These are phyloP conservation scores for Calocybe gambosa DNA, from an alignment of 1,284 basidiomycete species.

Conservation along the genomic window DNA sequence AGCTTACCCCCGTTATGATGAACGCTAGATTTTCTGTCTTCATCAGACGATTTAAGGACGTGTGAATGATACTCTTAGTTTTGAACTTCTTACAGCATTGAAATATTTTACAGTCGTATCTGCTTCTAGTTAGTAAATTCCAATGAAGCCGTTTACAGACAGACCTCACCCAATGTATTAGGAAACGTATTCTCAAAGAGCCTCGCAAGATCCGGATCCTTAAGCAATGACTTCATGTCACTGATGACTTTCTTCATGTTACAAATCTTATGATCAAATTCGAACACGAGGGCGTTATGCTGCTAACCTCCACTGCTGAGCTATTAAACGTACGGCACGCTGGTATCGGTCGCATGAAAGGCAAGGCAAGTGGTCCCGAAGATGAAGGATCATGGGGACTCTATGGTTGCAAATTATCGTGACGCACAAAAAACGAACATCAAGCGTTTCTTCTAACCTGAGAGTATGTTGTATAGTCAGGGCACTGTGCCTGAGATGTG, in stretches of 20 bases:
- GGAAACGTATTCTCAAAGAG: conserved; percentile 76
- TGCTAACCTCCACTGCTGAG: conserved; percentile 59
- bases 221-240: conserved; percentile 64
- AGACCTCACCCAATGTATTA: conserved; percentile 59
- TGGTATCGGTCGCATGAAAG: conserved; percentile 64
- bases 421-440: background rate
- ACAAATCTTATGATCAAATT: background rate
- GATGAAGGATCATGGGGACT: conserved; percentile 54
- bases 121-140: conserved; percentile 19
- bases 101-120: conserved; percentile 75
- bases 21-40: conserved; percentile 64
- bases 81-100: conserved; percentile 35
- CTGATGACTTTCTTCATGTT: conserved; percentile 50
- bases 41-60: background rate
- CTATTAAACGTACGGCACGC: conserved; percentile 70
- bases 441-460: conserved; percentile 31
- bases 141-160: background rate
- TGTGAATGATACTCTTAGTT: background rate
- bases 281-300: background rate
- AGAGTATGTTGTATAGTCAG: conserved; percentile 59
- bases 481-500: conserved; percentile 41
- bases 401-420: conserved; percentile 22
- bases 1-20: conserved; percentile 63
- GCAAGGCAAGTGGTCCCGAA: conserved; percentile 53
- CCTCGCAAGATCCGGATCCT: conserved; percentile 68